Conservation (phyloP, 1,284 basidiomycete genomes). For the Pyrrhoderma lamaoense region DNA sequence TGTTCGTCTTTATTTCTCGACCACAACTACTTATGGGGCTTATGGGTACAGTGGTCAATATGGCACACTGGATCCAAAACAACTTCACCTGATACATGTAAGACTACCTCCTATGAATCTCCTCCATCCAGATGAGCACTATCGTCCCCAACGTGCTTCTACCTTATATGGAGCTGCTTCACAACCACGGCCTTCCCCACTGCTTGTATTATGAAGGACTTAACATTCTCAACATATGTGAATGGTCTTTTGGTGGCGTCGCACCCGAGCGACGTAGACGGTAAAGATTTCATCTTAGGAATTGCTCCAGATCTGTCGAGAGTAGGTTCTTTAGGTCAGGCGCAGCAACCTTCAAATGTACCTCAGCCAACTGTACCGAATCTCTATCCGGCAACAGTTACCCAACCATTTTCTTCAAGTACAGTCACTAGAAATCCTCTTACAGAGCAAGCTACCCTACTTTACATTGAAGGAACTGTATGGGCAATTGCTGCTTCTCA, state of each 20-base stretch:
- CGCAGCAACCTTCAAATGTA: conserved; percentile 36
- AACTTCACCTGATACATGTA: conserved; percentile 66
- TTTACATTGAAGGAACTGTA: conserved; percentile 73
- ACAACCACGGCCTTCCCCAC: conserved; percentile 42
- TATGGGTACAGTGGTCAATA: conserved; percentile 36
- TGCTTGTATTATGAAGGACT: conserved; percentile 48
- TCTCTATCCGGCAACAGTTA: conserved; percentile 27
- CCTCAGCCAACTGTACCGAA: conserved; percentile 27
- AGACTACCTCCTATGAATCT: conserved; percentile 72
- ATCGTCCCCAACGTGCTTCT: conserved; percentile 33
- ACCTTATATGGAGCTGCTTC: conserved; percentile 40
- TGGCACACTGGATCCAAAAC: conserved; percentile 34
- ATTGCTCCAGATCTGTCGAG: conserved; percentile 71
- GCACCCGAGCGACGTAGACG: conserved; percentile 65
- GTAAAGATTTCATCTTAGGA: conserved; percentile 69
- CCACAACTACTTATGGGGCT: conserved; percentile 35
- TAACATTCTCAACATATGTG: conserved; percentile 44
- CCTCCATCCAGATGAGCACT: conserved; percentile 66
- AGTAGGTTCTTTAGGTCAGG: conserved; percentile 55
- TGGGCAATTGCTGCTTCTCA: conserved; percentile 66
- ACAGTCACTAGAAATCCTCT: conserved; percentile 51
- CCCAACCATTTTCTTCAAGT: conserved; percentile 27
- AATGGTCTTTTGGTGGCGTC: conserved; percentile 60
- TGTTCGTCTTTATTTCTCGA: conserved; percentile 73
- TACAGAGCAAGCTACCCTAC: conserved; percentile 67